Percentiles rank a stretch among this genome's conserved stretches.
Evolutionary conservation across 768 basidiomycete genomes (phyloP).

Genomic region (Suillus subluteus): DNA sequence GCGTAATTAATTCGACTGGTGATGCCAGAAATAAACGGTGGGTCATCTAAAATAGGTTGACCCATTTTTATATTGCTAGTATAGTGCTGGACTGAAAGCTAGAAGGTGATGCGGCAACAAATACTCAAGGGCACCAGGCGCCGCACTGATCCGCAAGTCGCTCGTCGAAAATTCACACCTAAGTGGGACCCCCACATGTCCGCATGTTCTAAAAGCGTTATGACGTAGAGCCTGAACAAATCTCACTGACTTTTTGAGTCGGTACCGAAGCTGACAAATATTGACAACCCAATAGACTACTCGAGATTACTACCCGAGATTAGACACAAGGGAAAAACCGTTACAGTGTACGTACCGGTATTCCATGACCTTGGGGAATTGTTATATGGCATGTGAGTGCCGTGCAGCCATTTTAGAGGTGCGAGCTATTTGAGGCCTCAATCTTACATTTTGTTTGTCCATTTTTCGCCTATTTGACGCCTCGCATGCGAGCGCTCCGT

Average conservation of each 20-base stretch:
- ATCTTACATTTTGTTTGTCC: too few relatives aligned
- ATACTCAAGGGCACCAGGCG: too few relatives aligned
- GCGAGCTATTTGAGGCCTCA: not conserved
- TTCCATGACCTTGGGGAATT: not conserved
- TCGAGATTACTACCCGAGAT: not conserved
- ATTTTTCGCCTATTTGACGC: too few relatives aligned
- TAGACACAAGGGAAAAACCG: not conserved
- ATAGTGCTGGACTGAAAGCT: not conserved
- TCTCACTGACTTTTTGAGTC: too few relatives aligned
- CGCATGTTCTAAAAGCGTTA: not conserved
- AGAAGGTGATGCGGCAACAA: not conserved
- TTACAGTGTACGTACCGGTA: not conserved
- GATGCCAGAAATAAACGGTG: not conserved
- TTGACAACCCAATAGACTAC: not conserved
- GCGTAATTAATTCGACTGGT: too few relatives aligned
- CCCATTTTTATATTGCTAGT: not conserved
- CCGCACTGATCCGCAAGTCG: too few relatives aligned
- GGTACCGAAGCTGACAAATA: not conserved
- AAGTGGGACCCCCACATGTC: not conserved
- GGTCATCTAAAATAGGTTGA: not conserved
- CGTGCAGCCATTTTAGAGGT: constrained; percentile 1
- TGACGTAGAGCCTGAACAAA: not conserved
- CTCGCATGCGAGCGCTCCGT: too few relatives aligned
- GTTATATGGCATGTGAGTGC: not conserved
- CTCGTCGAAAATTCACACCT: not conserved